These are phyloP conservation scores for Amesomyces nigricolor DNA, from an alignment of 2,329 filamentous ascomycete species.

Conservation along the genomic window DNA sequence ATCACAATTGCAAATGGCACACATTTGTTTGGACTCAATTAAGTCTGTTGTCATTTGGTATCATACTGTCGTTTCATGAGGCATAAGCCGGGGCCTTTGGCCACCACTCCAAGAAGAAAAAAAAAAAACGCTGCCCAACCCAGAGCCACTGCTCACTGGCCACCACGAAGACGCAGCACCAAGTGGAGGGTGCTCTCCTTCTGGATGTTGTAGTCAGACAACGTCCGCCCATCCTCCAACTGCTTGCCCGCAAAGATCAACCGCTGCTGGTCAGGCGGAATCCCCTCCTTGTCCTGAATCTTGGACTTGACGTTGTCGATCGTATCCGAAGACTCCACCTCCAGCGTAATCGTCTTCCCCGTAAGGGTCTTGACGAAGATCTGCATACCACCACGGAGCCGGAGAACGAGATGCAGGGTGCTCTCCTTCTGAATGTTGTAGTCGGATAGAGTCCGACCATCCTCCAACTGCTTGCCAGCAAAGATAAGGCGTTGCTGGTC, in stretches of 20 bases:
- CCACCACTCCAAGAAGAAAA: slow-evolving; percentile 16
- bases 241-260: slow-evolving; percentile 28
- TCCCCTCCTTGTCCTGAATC: slow-evolving; percentile 91
- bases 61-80: slow-evolving; percentile 10
- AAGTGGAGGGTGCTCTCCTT: slow-evolving; percentile 68
- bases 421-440: slow-evolving; percentile 97
- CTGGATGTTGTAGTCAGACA: slow-evolving; percentile 54
- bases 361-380: slow-evolving; percentile 84
- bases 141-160: slow-evolving; percentile 37
- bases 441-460: slow-evolving; percentile 83
- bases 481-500: slow-evolving; percentile 94
- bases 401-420: slow-evolving; percentile 73
- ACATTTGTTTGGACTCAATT: not conserved
- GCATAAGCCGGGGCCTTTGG: slow-evolving; percentile 5
- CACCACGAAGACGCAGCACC: slow-evolving; percentile 65
- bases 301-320: slow-evolving; percentile 94
- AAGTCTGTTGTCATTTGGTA: slow-evolving; percentile 9
- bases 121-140: slow-evolving; percentile 8
- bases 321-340: slow-evolving; percentile 83
- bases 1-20: too few species aligned
- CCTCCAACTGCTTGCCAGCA: slow-evolving; percentile 87
- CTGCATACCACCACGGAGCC: slow-evolving; percentile 83
- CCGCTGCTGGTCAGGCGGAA: slow-evolving; percentile 90
- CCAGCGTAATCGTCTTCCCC: slow-evolving; percentile 90
- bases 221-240: slow-evolving; percentile 26